These are phyloP conservation scores for Tetrahymena elliotti DNA, from an alignment of 73 alveolate genomes.

Conservation along the genomic window DNA sequence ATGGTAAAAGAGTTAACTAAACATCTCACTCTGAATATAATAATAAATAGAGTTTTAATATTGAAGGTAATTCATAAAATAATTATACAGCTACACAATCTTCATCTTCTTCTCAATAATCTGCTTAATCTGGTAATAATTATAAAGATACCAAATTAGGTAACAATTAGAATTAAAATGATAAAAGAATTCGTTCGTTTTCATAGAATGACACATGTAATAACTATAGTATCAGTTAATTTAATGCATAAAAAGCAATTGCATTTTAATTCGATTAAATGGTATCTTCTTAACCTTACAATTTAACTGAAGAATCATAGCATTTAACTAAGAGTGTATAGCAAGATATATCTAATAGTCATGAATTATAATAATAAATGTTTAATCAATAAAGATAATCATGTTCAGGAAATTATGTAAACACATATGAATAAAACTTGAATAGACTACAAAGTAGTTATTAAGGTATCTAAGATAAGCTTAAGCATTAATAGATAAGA, in stretches of 20 bases:
- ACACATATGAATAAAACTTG: neutral
- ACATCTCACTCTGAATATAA: neutral
- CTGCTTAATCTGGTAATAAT: neutral
- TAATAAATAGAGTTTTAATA: no score
- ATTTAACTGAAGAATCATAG: neutral
- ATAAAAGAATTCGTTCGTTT: neutral
- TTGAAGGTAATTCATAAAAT: neutral
- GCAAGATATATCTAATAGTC: neutral
- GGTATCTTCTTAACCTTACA: neutral
- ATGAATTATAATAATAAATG: neutral
- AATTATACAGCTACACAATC: neutral
- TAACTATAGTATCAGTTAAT: neutral
- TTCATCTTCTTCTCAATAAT: neutral
- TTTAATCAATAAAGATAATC: neutral
- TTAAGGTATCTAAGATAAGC: neutral
- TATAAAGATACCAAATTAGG: neutral
- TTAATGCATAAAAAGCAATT: neutral
- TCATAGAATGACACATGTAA: neutral
- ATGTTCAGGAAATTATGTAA: neutral
- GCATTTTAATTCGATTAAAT: neutral
- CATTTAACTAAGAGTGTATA: neutral
- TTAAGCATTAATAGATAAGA: neutral
- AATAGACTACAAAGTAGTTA: neutral
- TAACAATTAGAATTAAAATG: neutral
- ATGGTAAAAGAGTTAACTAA: neutral